Evolutionary conservation across 805 yeast species (phyloP), one percentile per base, ranked within the genome.

Genomic region (Wickerhamomyces queroliae): DNA sequence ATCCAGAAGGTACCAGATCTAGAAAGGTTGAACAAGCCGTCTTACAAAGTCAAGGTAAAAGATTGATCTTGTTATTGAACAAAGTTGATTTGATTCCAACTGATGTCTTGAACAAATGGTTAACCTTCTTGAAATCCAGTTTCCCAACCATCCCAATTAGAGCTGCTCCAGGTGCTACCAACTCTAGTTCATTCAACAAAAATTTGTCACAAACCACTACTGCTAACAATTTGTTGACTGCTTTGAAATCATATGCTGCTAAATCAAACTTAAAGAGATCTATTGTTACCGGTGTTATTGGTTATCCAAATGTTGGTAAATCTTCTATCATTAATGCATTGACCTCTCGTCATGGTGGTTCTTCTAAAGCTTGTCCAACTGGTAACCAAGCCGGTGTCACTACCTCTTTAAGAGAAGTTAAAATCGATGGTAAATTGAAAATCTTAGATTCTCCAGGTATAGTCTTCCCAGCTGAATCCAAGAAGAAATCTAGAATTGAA

Each of bases 351-450:
- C 95, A 86, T 59, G 81, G 85, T 42, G 80, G 81, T 43, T 65
- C 72, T 40, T 69, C 78, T 33, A 78, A 75, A 52, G 91, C 90
- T 11, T 93, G 98, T 59, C 97, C 99, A 13, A 95, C 85, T 24
- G 99, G 99, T 37, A 95, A 95, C 58, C 93, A 85, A 66, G 97
- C 99, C 3, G 99, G 99, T 59, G 93, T 93, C 35, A 91, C 99
- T 23, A 90, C 96, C 1, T 70, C 91, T 3, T 67, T 93, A 60
- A 78, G 97, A 65, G 95, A 89, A 61, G 89, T 91, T 43, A 93
- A 91, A 66, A 74, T 91, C 44, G 99, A 91, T 62, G 83, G 80
- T 57, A 89, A 89, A 62, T 74, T 91, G 52, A 87, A 84, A 62
- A 73, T 91, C 48, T 71, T 91, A 56, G 99, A 91, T 63, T 87